Percentiles rank a stretch among this genome's conserved stretches.
phyloP scores from a whole-genome alignment of 2,329 filamentous ascomycete species.

The Apiospora malaysiana region DNA sequence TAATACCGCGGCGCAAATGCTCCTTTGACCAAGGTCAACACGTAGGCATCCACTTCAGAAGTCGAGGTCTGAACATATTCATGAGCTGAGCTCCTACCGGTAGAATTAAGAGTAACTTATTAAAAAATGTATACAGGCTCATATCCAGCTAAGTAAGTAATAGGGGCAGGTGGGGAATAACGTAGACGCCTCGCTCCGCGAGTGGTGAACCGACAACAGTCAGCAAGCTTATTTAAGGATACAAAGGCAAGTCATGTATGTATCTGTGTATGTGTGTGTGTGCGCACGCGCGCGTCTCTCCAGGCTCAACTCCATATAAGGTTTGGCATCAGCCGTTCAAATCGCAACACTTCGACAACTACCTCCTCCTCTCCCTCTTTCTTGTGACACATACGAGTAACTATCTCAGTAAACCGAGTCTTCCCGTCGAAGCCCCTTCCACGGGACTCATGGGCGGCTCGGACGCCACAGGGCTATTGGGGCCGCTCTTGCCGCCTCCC shows the following conservation, averaged over 20 bases:
- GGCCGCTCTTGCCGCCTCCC: constrained; percentile 21
- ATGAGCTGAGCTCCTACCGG: neutral
- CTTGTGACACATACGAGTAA: neutral
- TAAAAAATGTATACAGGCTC: constrained; percentile 11
- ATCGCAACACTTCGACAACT: neutral
- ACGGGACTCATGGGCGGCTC: constrained; percentile 23
- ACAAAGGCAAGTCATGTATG: neutral
- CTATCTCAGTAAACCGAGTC: neutral
- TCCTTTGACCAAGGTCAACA: neutral
- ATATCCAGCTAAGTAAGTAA: constrained; percentile 9
- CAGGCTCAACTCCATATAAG: neutral
- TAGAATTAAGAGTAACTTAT: neutral
- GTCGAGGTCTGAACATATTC: too few relatives aligned
- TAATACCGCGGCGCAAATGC: neutral
- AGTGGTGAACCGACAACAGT: neutral
- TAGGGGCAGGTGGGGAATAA: neutral
- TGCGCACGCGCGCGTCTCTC: too few relatives aligned
- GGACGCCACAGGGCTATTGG: constrained; percentile 29
- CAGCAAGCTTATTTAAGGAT: neutral
- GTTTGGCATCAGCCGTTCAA: neutral
- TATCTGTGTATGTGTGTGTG: neutral
- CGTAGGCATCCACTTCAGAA: too few relatives aligned
- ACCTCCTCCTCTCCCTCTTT: neutral
- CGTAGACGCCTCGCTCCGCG: neutral
- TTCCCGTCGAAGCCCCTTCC: neutral